phyloP scores from a whole-genome alignment of 169 alveolate species.

The Neospora caninum region DNA sequence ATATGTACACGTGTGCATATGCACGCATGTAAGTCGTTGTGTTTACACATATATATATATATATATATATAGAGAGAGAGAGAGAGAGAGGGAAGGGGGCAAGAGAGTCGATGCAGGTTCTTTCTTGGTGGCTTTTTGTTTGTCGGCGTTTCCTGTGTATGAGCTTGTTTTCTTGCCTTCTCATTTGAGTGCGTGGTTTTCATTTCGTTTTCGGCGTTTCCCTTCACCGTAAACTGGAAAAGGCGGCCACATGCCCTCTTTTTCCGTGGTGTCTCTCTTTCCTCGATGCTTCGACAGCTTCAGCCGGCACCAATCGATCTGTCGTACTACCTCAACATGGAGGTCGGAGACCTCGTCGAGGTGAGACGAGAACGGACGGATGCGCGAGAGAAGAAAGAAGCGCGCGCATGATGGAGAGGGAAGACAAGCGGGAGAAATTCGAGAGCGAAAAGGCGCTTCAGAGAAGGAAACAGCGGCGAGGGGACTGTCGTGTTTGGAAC shows the following conservation, averaged over 20 bases:
- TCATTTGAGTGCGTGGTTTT: neutral
- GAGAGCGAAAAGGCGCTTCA: no score
- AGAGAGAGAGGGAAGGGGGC: no score
- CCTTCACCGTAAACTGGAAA: neutral
- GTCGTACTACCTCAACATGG: constrained; percentile 80
- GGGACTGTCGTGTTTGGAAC: no score
- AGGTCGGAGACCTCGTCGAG: constrained; percentile 85
- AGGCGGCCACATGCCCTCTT: neutral
- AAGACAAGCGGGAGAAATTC: no score
- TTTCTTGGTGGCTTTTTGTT: neutral
- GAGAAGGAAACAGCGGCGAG: no score
- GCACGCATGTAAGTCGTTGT: no score
- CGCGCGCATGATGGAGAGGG: neutral
- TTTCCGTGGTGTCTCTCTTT: no score
- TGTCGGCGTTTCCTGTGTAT: neutral
- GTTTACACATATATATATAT: no score
- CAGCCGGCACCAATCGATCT: constrained; percentile 80
- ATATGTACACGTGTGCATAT: no score
- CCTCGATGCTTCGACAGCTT: neutral
- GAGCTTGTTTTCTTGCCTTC: neutral
- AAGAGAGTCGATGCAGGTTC: no score
- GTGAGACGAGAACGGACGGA: neutral
- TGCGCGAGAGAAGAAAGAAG: neutral
- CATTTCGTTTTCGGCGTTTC: neutral
- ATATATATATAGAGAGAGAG: no score